These are phyloP conservation scores for Cystofilobasidium bisporidii DNA, from an alignment of 768 basidiomycete genomes.

Conservation along the genomic window DNA sequence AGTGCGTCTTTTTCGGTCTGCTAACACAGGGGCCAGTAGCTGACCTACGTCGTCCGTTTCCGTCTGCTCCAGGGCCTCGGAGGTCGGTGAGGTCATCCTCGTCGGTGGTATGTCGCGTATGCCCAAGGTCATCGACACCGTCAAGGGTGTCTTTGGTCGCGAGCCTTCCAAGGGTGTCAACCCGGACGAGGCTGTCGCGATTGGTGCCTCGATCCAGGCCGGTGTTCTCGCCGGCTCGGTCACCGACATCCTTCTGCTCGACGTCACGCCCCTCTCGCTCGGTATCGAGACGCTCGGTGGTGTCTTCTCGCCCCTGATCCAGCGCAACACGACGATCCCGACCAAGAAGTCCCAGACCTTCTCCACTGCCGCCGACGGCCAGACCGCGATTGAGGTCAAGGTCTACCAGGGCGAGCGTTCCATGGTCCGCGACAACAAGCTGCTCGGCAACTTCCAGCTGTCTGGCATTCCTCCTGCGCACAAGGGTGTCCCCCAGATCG, in stretches of 20 bases:
- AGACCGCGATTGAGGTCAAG: conserved; percentile 99
- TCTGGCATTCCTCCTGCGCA: conserved; percentile 87
- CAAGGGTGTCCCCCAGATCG: conserved; percentile 69
- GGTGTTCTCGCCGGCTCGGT: conserved; percentile 95
- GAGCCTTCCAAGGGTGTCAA: conserved; percentile 99
- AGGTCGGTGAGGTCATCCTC: conserved; percentile 92
- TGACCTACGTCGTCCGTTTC: too few relatives aligned
- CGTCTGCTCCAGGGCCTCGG: too few relatives aligned
- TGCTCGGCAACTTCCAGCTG: conserved; percentile 98
- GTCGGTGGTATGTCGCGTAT: conserved; percentile 99
- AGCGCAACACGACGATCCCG: conserved; percentile 96
- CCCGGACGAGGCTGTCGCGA: conserved; percentile 97
- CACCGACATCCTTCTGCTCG: conserved; percentile 75
- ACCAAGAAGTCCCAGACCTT: conserved; percentile 99
- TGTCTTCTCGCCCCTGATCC: conserved; percentile 99
- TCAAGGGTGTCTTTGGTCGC: conserved; percentile 85
- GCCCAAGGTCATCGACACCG: conserved; percentile 89
- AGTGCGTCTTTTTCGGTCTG: too few relatives aligned
- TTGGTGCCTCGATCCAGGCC: conserved; percentile 95
- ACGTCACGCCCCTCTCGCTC: conserved; percentile 66
- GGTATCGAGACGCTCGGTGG: conserved; percentile 97
- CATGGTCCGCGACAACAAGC: conserved; percentile 94
- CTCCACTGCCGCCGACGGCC: conserved; percentile 97
- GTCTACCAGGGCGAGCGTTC: conserved; percentile 99
- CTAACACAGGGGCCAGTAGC: too few relatives aligned